Conservation (phyloP, 305 asterid species). For the Vinca major region DNA sequence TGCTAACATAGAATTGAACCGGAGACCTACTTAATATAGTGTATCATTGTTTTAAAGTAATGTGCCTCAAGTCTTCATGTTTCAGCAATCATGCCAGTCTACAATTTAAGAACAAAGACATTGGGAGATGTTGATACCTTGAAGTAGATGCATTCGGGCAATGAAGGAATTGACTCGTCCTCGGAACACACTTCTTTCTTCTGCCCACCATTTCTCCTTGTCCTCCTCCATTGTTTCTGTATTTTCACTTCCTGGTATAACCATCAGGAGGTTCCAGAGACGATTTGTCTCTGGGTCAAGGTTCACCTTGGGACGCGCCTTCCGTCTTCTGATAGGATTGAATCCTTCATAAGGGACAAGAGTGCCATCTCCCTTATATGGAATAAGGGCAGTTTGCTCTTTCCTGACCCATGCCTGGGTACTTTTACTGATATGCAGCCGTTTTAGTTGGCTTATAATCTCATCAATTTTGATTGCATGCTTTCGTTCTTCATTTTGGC, state of each 20-base stretch:
- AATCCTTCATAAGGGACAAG: constrained; percentile 49
- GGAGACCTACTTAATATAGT: not conserved
- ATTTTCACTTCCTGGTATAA: constrained; percentile 49
- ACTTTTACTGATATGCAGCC: constrained; percentile 31
- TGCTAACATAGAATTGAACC: not conserved
- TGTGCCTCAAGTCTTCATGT: not conserved
- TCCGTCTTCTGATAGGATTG: constrained; percentile 42
- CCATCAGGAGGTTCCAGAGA: constrained; percentile 87
- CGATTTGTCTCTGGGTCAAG: constrained; percentile 85
- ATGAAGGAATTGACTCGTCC: constrained; percentile 87
- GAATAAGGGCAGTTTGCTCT: constrained; percentile 55
- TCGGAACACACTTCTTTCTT: constrained; percentile 58
- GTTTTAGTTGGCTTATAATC: constrained; percentile 33
- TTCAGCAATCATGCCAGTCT: not conserved
- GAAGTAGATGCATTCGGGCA: constrained; percentile 90
- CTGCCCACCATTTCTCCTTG: constrained; percentile 82
- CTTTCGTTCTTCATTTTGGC: constrained; percentile 23
- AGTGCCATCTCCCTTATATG: constrained; percentile 51
- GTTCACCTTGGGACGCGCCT: constrained; percentile 79
- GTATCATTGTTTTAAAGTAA: not conserved
- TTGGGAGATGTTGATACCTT: constrained; percentile 44
- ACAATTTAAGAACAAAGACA: constrained; percentile 12
- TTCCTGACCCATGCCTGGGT: constrained; percentile 25
- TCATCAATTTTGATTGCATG: constrained; percentile 28
- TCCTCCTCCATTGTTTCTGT: constrained; percentile 42